phyloP scores from a whole-genome alignment of 495 filamentous ascomycete genomes.

The Tuber calosporum region DNA sequence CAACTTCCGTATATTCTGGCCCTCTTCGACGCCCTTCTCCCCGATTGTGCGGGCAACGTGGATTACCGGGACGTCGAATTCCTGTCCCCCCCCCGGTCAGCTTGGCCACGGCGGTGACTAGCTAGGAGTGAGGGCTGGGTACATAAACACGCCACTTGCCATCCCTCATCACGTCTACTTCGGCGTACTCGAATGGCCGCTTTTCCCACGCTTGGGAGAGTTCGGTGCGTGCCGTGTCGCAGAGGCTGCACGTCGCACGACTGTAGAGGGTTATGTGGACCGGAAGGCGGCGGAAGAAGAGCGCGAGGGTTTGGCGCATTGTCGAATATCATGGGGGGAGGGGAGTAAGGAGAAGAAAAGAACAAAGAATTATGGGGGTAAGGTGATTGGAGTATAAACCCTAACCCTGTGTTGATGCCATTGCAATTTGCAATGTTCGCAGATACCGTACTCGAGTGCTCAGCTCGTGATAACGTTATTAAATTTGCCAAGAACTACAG shows the following conservation, averaged over 20 bases:
- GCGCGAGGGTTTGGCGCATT: constrained; percentile 14
- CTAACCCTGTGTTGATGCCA: not conserved
- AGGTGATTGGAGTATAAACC: not conserved
- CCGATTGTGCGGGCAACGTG: constrained; percentile 27
- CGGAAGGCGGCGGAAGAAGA: constrained; percentile 28
- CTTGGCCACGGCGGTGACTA: not conserved
- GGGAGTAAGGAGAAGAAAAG: not conserved
- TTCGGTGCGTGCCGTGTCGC: constrained; percentile 25
- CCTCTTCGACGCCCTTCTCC: constrained; percentile 12
- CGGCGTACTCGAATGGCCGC: constrained; percentile 36
- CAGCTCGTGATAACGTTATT: not conserved
- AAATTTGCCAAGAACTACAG: not conserved
- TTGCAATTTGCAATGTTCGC: not conserved
- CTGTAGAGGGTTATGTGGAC: constrained; percentile 38
- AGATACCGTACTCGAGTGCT: too few relatives aligned
- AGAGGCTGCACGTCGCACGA: constrained; percentile 28
- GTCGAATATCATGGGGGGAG: constrained; percentile 1
- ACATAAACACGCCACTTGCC: constrained; percentile 30
- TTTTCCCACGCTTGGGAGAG: constrained; percentile 32
- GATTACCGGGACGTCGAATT: constrained; percentile 34
- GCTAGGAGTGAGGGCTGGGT: not conserved
- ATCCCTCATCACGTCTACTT: constrained; percentile 36
- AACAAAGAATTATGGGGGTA: not conserved
- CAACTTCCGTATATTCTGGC: constrained; percentile 21
- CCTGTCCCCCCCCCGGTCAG: constrained; percentile 8